Evolutionary conservation across 208 protist genomes (phyloP), one percentile per base, ranked within the genome.

Genomic region (Kentomonas sorsogonicus): DNA sequence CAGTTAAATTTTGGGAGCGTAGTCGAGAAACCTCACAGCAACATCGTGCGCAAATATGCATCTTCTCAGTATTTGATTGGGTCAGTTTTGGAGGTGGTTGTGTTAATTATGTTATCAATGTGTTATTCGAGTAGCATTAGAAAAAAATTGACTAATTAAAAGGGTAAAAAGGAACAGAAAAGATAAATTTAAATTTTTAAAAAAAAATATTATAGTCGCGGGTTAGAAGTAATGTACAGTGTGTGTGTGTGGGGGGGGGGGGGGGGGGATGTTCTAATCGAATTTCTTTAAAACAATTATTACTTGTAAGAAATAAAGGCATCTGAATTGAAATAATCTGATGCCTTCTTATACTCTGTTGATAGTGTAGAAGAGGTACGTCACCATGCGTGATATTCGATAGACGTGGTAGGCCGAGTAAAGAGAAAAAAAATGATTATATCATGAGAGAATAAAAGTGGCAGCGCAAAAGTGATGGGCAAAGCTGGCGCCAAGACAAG

Each of bases 101-200:
- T n/a, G n/a, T n/a, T 23, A 27, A 23, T 1, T 4, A 38, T n/a
- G 16, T 6, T 23, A 27, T 27, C n/a, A n/a, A 15, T 40, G 20
- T 11, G 15, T 27, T 33, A 38, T 29, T 5, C 30, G 0, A 60
- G 1, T 47, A 33, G 10, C 26, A 16, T 55, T 48, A 26, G 31
- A 20, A 55, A 33, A 20, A 53, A 33, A 30, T 22, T 15, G 6
- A 27, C 20, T 41, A 31, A 5, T 16, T 11, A 41, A 20, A 39
- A 56, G 27, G 20, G 22, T 13, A 30, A 61, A 33, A 61, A 61
- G 33, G 2, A 53, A 53, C 18, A 55, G 39, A 55, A 63, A 52
- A 52, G 41, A 62, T 26, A 13, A 52, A 36, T 52, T 16, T 47
- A 34, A 30, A 61, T 30, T 44, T 27, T 30, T 16, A 27, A 20